Evolutionary conservation across 495 filamentous ascomycete species (phyloP), one percentile per base, ranked within the genome.

Genomic region (Aspergillus haitiensis): DNA sequence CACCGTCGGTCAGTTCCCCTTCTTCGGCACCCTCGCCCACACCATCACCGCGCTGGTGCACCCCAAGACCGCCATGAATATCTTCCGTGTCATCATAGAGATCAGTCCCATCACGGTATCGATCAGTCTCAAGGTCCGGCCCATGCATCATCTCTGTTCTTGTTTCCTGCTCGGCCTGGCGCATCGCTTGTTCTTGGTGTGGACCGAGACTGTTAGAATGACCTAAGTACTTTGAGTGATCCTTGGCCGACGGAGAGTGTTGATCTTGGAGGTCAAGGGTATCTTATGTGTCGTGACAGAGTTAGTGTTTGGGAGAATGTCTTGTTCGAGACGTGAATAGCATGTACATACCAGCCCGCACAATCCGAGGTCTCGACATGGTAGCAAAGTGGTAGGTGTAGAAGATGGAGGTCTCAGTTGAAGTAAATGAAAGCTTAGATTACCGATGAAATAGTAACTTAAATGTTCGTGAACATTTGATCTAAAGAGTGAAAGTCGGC

Each of bases 211-310:
- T 86, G 10, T 78, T 75, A 65, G 81, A 76, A 49, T 80, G 74
- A 46, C 74, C 67, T 21, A 75, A 76, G 67, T 84, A 85, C 68
- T 75, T 79, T 56, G 80, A 71, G 74, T 92, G 89, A 64, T 90
- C 90, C 73, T 96, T 82, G 7, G 94, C 89, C 45, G 93, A 92
- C 27, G 91, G 91, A 31, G 88, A 75, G 70, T 87, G 78, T 66
- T 86, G 88, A 72, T 88, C 84, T 78, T 99, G 95, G 7, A 98
- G 87, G 76, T 98, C 94, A 72, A 98, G 86, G 52, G 94, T 93
- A 77, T 99, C 94, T 97, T 65, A 48, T 44, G 63, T 44, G 33
- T 37, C 31, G 13, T 34, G 45, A 44, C 16, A 12, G n/a, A 31
- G 53, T 52, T 39, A 51, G 50, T 39, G 34, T 16, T 33, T 4